Percentiles rank a stretch among this genome's conserved stretches.
These are phyloP conservation scores for Immersiella caudata DNA, from an alignment of 495 filamentous ascomycete genomes.

Conservation along the genomic window DNA sequence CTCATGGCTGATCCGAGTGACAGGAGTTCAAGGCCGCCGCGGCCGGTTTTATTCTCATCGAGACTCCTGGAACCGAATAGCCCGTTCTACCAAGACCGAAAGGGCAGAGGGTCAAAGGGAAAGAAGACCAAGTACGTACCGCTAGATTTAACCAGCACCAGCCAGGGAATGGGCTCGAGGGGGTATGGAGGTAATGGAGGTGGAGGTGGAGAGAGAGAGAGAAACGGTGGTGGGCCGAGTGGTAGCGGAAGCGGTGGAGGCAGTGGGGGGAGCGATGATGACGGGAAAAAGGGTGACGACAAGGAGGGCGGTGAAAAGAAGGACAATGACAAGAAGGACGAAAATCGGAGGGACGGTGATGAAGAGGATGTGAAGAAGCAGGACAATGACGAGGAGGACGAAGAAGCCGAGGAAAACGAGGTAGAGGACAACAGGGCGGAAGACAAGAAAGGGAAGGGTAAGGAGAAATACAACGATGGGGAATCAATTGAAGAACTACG, in stretches of 20 bases:
- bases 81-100: too few species aligned
- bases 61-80: too few species aligned
- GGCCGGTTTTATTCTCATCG: neutral
- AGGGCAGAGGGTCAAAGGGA: too few species aligned
- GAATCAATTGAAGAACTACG: too few species aligned
- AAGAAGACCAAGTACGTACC: too few species aligned
- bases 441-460: neutral
- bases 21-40: neutral
- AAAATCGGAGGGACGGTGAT: neutral
- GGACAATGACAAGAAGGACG: too few species aligned
- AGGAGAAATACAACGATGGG: too few species aligned
- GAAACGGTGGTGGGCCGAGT: neutral
- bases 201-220: neutral
- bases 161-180: neutral
- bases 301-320: too few species aligned
- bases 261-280: neutral
- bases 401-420: neutral
- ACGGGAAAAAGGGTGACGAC: too few species aligned
- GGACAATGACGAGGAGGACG: neutral
- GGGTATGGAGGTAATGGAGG: neutral
- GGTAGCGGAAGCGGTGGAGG: neutral
- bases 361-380: neutral
- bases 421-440: neutral
- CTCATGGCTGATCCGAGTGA: too few species aligned
- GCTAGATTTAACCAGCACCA: too few species aligned